Evolutionary conservation across 352 stramenopile species (phyloP).

Genomic region (Saprolegnia parasitica): DNA sequence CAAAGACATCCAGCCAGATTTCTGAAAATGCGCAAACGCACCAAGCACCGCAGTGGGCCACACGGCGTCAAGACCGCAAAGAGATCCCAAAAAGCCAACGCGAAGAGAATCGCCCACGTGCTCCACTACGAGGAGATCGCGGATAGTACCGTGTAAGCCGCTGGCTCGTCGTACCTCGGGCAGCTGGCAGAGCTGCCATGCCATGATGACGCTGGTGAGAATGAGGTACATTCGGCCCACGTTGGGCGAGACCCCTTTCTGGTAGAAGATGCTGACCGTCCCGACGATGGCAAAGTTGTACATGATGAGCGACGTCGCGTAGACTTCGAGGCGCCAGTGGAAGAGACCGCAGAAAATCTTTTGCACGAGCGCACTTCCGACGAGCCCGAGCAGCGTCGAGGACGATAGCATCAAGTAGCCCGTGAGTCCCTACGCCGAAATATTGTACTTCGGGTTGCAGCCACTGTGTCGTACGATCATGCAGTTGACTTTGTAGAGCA

Average conservation of each 20-base stretch:
- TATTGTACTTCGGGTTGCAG: not conserved
- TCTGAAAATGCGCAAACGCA: too few relatives aligned
- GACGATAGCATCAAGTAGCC: slow-evolving; percentile 79
- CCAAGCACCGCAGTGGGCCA: slow-evolving; percentile 91
- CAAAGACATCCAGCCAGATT: too few relatives aligned
- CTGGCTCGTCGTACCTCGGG: slow-evolving; percentile 76
- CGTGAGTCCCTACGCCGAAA: slow-evolving; percentile 38
- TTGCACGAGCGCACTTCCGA: slow-evolving; percentile 65
- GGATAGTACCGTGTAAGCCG: not conserved
- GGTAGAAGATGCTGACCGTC: slow-evolving; percentile 84
- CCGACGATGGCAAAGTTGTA: slow-evolving; percentile 87
- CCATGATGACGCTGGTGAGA: slow-evolving; percentile 91
- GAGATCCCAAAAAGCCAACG: slow-evolving; percentile 95
- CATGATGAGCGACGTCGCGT: slow-evolving; percentile 66
- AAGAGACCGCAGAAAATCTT: slow-evolving; percentile 49
- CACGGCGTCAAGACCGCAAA: slow-evolving; percentile 95
- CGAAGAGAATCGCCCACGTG: slow-evolving; percentile 83
- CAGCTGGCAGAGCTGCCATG: slow-evolving; percentile 95
- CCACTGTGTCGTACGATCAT: slow-evolving; percentile 36
- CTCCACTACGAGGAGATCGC: slow-evolving; percentile 68
- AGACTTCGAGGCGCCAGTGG: slow-evolving; percentile 47
- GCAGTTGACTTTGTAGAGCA: slow-evolving; percentile 82
- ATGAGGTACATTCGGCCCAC: slow-evolving; percentile 91
- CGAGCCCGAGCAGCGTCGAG: slow-evolving; percentile 57
- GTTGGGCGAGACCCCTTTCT: slow-evolving; percentile 60